Evolutionary conservation across 2,329 filamentous ascomycete species (phyloP).

Genomic region (Colletotrichum salicis): DNA sequence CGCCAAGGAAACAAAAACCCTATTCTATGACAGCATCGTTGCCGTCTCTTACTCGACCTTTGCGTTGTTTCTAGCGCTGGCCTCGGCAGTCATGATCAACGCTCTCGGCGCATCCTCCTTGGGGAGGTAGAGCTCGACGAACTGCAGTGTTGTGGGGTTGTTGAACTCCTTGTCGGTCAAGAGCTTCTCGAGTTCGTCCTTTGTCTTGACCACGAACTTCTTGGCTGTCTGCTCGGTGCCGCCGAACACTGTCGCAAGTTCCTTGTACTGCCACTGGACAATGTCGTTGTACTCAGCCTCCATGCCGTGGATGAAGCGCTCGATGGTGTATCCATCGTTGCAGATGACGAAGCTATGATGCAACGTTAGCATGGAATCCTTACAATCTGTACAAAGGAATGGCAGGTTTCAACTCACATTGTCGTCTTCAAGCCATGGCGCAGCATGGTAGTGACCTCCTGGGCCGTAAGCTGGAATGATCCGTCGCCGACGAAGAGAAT

Average conservation of each 20-base stretch:
- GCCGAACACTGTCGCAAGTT: conserved; percentile 75
- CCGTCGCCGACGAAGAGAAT: conserved; percentile 92
- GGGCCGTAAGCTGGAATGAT: conserved; percentile 84
- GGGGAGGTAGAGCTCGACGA: conserved; percentile 86
- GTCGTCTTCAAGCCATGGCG: conserved; percentile 79
- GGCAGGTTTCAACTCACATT: conserved; percentile 65
- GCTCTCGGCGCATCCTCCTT: conserved; percentile 80
- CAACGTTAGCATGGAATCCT: conserved; percentile 36
- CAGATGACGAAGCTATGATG: conserved; percentile 78
- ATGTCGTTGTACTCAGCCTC: conserved; percentile 85
- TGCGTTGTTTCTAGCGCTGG: conserved; percentile 75
- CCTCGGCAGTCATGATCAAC: conserved; percentile 76
- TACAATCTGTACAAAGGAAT: background rate
- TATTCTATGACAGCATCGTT: background rate
- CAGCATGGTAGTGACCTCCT: conserved; percentile 88
- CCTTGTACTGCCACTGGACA: conserved; percentile 77
- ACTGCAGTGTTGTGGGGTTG: conserved; percentile 65
- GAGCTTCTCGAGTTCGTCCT: conserved; percentile 73
- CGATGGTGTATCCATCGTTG: conserved; percentile 91
- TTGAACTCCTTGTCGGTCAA: conserved; percentile 74
- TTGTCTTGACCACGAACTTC: conserved; percentile 76
- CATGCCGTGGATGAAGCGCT: conserved; percentile 88
- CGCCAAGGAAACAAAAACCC: background rate
- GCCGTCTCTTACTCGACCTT: conserved; percentile 44
- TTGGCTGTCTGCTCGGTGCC: conserved; percentile 64